These are phyloP conservation scores for Rhodotorula glutinis DNA, from an alignment of 1,284 basidiomycete genomes.

Conservation along the genomic window DNA sequence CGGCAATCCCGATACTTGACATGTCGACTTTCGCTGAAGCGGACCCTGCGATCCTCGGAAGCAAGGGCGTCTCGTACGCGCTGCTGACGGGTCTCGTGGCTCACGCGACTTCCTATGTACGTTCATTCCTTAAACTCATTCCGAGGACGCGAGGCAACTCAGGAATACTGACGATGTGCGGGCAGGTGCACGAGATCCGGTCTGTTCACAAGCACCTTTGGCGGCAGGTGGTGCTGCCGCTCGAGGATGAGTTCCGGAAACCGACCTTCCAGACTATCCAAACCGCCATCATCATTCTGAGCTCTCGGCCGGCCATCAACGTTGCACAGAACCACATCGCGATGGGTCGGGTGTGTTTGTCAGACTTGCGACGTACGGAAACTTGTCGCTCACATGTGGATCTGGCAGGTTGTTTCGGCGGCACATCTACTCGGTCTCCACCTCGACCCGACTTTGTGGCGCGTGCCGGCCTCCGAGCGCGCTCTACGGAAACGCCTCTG, in stretches of 20 bases:
- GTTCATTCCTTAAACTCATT: not conserved
- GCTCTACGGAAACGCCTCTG: conserved; percentile 4
- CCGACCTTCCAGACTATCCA: conserved; percentile 46
- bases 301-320: conserved; percentile 44
- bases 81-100: conserved; percentile 5
- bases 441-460: conserved; percentile 6
- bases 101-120: conserved; percentile 12
- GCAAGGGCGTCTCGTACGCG: conserved; percentile 9
- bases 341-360: conserved; percentile 9
- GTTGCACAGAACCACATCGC: conserved; percentile 43
- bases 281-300: conserved; percentile 43
- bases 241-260: conserved; percentile 48
- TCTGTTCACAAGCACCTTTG: conserved; percentile 34
- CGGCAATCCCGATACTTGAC: conserved; percentile 8
- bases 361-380: too few species aligned
- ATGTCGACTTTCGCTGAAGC: not conserved
- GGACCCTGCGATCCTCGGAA: not conserved
- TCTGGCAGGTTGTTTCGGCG: conserved; percentile 3
- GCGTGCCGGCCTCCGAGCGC: not conserved
- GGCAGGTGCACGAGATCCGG: conserved; percentile 34
- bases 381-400: too few species aligned
- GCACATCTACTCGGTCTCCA: conserved; percentile 14
- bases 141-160: too few species aligned
- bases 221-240: conserved; percentile 16
- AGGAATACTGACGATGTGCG: too few species aligned